phyloP scores from a whole-genome alignment of 129 eudicot genomes.

The Flaveria trinervia region DNA sequence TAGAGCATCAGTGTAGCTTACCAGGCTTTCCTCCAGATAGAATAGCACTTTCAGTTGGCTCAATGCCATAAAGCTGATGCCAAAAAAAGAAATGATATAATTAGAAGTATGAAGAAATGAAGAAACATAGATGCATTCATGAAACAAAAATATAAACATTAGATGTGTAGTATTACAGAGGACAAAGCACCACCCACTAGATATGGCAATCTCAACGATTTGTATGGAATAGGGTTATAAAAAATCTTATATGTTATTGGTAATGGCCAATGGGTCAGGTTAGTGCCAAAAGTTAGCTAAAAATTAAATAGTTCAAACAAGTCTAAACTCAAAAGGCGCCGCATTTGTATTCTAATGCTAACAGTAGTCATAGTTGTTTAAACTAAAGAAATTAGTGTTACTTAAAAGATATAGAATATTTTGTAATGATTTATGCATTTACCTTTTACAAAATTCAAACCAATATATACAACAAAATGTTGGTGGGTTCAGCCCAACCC shows the following conservation, averaged over 20 bases:
- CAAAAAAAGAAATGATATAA: slow-evolving; percentile 14
- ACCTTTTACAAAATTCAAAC: background rate
- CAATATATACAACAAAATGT: slow-evolving; percentile 4
- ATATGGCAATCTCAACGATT: background rate
- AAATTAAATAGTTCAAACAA: background rate
- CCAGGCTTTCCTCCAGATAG: slow-evolving; percentile 97
- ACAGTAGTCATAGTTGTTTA: background rate
- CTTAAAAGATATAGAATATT: background rate
- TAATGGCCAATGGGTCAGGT: background rate
- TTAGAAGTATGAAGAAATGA: background rate
- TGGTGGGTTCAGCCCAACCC: background rate
- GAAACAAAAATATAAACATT: slow-evolving; percentile 19
- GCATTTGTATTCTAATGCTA: background rate
- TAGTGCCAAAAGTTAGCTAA: background rate
- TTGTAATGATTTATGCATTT: background rate
- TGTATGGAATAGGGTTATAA: background rate
- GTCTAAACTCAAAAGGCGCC: background rate
- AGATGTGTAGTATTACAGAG: background rate
- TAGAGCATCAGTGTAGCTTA: slow-evolving; percentile 40
- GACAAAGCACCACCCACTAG: background rate
- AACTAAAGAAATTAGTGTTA: background rate
- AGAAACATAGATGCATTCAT: background rate
- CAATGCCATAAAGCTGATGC: slow-evolving; percentile 61
- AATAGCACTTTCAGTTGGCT: slow-evolving; percentile 83
- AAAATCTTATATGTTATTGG: background rate